Conservation (phyloP, 2,329 filamentous ascomycete species). For the Cladobotryum mycophilum region DNA sequence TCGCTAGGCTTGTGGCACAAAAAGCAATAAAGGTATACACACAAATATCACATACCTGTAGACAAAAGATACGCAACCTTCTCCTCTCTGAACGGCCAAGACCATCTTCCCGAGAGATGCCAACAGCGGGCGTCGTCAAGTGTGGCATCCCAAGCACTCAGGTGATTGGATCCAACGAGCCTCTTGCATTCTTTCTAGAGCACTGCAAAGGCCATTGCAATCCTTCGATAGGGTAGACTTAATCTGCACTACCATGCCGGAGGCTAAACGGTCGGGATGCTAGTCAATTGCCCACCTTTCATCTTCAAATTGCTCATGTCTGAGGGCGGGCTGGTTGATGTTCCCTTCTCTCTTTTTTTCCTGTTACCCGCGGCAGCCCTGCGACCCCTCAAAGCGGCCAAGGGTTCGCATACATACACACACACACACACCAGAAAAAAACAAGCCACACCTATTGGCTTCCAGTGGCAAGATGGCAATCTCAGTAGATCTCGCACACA, state of each 20-base stretch:
- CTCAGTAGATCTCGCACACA: neutral
- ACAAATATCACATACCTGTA: neutral
- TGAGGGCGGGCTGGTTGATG: too few relatives aligned
- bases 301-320: neutral
- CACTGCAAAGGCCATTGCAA: neutral
- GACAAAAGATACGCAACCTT: neutral
- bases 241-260: neutral
- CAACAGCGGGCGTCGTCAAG: neutral
- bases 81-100: too few relatives aligned
- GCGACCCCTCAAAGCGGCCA: neutral
- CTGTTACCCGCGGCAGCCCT: constrained; percentile 8
- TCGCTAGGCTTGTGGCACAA: neutral
- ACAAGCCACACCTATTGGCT: neutral
- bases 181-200: neutral
- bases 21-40: neutral
- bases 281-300: neutral
- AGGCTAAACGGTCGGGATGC: neutral
- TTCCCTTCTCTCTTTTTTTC: constrained; percentile 3
- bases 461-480: neutral
- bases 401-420: neutral
- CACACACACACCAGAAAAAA: too few relatives aligned
- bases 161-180: neutral
- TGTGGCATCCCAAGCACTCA: neutral
- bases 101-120: too few relatives aligned
- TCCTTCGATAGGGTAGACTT: neutral